phyloP scores from a whole-genome alignment of 2,329 filamentous ascomycete species.

The Alternaria sp. region DNA sequence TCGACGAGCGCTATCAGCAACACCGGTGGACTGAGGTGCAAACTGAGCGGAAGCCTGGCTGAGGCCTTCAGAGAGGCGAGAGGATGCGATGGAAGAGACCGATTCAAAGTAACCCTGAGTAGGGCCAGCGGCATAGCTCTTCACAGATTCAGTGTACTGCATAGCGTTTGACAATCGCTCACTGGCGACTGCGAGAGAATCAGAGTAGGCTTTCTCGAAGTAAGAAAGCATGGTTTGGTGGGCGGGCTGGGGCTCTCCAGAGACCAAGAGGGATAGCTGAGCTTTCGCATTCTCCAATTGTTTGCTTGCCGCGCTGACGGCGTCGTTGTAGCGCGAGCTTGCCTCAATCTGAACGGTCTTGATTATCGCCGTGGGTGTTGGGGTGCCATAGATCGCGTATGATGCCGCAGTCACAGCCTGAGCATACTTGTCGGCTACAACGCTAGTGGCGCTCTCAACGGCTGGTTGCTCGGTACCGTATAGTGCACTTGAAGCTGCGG shows the following conservation, averaged over 20 bases:
- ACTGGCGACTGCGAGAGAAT: slow-evolving; percentile 70
- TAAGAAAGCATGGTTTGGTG: slow-evolving; percentile 76
- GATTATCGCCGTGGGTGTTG: slow-evolving; percentile 55
- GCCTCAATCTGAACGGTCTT: slow-evolving; percentile 61
- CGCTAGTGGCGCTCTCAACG: slow-evolving; percentile 58
- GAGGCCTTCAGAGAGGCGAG: slow-evolving; percentile 74
- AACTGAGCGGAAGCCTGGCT: slow-evolving; percentile 76
- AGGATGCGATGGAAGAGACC: slow-evolving; percentile 73
- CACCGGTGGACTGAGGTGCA: slow-evolving; percentile 68
- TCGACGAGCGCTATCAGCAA: slow-evolving; percentile 68
- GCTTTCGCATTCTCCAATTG: slow-evolving; percentile 74
- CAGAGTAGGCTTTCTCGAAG: slow-evolving; percentile 73
- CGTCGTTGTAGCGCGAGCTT: slow-evolving; percentile 68
- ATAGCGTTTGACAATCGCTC: slow-evolving; percentile 65
- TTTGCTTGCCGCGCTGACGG: slow-evolving; percentile 71
- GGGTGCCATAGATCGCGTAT: slow-evolving; percentile 64
- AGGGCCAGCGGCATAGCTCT: slow-evolving; percentile 52
- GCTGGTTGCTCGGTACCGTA: slow-evolving; percentile 59
- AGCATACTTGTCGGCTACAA: slow-evolving; percentile 63
- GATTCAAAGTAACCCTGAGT: slow-evolving; percentile 62
- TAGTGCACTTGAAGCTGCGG: slow-evolving; percentile 65
- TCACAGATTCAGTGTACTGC: slow-evolving; percentile 52
- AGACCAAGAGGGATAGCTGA: slow-evolving; percentile 71
- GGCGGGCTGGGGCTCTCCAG: slow-evolving; percentile 73
- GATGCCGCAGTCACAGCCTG: slow-evolving; percentile 68